A percentile compares a stretch with the other conserved stretches of the same genome.
Conservation (phyloP, 2,329 filamentous ascomycete species). For the Botrytis galanthina region DNA sequence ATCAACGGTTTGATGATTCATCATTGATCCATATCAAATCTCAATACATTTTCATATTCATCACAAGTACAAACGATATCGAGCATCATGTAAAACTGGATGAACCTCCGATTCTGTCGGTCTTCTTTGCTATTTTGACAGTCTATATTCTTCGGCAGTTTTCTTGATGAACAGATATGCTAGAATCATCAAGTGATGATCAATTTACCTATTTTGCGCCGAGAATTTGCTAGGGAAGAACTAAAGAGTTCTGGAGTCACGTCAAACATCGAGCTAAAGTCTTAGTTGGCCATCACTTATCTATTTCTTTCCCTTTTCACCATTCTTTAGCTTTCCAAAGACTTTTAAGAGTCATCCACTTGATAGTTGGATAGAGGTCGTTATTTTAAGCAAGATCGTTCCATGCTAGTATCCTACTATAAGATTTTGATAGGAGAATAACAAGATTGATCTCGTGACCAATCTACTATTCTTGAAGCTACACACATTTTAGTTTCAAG, state of each 20-base stretch:
- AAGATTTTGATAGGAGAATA: not conserved
- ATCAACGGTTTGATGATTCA: not conserved
- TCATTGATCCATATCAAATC: not conserved
- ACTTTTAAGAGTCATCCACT: not conserved
- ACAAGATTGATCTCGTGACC: not conserved
- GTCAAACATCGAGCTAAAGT: not conserved
- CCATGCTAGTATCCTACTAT: not conserved
- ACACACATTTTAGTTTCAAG: too few relatives aligned
- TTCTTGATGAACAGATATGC: not conserved
- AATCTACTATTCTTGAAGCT: not conserved
- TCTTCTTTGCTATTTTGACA: not conserved
- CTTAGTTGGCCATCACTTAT: not conserved
- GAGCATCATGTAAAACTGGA: not conserved
- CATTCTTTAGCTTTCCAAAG: not conserved
- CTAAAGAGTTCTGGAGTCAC: not conserved
- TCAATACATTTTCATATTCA: not conserved
- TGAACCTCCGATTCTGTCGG: fast-evolving
- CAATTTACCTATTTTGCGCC: not conserved
- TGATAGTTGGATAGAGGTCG: not conserved
- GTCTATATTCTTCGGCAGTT: not conserved
- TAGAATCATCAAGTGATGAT: not conserved
- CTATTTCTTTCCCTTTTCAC: not conserved
- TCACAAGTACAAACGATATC: not conserved
- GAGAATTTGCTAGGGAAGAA: not conserved
- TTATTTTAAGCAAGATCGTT: not conserved